Evolutionary conservation across 345 rosid genomes (phyloP), one percentile per base, ranked within the genome.

Genomic region (Boechera stricta): DNA sequence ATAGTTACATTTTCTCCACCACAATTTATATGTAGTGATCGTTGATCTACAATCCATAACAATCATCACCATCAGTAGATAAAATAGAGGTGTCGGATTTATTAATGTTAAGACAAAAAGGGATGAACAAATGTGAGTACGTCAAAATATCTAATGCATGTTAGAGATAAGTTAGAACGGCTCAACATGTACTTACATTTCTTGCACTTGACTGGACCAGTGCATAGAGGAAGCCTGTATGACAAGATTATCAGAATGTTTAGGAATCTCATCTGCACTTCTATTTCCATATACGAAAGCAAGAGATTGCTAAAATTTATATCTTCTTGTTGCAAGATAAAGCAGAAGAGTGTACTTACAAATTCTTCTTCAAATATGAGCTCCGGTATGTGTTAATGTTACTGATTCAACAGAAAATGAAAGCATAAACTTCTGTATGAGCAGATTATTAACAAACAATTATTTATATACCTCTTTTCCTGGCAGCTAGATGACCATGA

Each of bases 21-120:
- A 64, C 81, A 77, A 38, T 77, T 77, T 28, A 77, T 65, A 65
- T 77, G 81, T n/a, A 77, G 16, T 3, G 36, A 71, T 48, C 67
- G 77, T 10, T 57, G 60, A 57, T 76, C 75, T 76, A 66, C 73
- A 69, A 51, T 64, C 41, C 13, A 52, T 28, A 53, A 61, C 0
- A 2, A 18, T 3, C 7, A 62, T 77, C 60, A 64, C 56, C 38
- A 1, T 11, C 5, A 44, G 6, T 28, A 28, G 0, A 55, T 28
- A 29, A 55, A 11, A 1, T 8, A 51, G 55, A 21, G 11, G 54
- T 16, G 4, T 47, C 21, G 0, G 4, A n/a, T n/a, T n/a, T 6
- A 1, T 48, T 16, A 49, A 2, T n/a, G 10, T 49, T 49, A 16
- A 16, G 16, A 49, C 0, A 21, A 49, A 0, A 21, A 0, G 31